phyloP scores from a whole-genome alignment of 2,329 filamentous ascomycete species.

The Alternaria ventricosa region DNA sequence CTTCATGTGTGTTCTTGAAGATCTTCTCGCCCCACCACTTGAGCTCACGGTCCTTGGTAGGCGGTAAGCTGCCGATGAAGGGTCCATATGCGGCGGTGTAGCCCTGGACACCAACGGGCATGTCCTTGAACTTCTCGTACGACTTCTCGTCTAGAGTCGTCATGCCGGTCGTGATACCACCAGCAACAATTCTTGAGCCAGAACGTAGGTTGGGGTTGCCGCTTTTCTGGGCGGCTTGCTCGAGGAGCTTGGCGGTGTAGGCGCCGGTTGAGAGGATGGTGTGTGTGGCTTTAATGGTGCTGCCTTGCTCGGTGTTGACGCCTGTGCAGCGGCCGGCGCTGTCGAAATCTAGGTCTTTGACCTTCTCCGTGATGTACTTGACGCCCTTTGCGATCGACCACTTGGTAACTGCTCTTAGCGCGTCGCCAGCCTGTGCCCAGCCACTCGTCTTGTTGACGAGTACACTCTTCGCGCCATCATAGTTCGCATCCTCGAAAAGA shows the following conservation, averaged over 20 bases:
- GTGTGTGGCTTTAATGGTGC: constrained; percentile 29
- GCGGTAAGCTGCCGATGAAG: constrained; percentile 42
- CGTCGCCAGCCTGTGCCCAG: constrained; percentile 68
- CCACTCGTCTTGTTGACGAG: constrained; percentile 67
- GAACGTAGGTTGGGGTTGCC: constrained; percentile 60
- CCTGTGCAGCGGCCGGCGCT: constrained; percentile 50
- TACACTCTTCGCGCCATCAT: constrained; percentile 64
- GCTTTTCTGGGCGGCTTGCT: constrained; percentile 56
- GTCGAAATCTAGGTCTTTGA: constrained; percentile 58
- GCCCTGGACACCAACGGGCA: constrained; percentile 46
- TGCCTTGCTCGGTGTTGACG: constrained; percentile 47
- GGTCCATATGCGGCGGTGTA: constrained; percentile 39
- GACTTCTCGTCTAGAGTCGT: constrained; percentile 50
- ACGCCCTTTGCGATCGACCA: constrained; percentile 63
- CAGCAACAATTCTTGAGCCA: constrained; percentile 62
- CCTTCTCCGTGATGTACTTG: constrained; percentile 63
- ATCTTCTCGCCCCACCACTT: constrained; percentile 47
- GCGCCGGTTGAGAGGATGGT: constrained; percentile 52
- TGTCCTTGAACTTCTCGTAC: constrained; percentile 34
- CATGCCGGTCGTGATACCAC: constrained; percentile 60
- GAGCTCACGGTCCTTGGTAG: constrained; percentile 42
- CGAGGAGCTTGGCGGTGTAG: constrained; percentile 53
- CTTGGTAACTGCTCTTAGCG: constrained; percentile 62
- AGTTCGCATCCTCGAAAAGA: constrained; percentile 67
- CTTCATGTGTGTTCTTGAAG: constrained; percentile 43